Base-by-base conservation (phyloP, 2,329 filamentous ascomycete species). In the Claviceps quebecensis region DNA sequence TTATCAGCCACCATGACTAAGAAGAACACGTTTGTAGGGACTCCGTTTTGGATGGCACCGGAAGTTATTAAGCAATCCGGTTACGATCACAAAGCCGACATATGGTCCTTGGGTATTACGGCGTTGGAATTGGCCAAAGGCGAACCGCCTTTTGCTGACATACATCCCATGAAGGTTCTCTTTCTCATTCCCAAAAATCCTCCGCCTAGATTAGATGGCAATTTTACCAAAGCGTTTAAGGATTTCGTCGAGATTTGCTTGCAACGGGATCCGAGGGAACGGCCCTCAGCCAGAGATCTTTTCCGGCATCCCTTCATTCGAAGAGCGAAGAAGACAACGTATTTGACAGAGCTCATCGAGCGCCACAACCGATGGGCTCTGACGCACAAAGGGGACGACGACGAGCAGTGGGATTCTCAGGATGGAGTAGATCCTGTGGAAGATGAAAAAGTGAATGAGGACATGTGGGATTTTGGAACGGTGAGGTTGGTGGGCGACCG, bases 1-100 rank as follows among this genome's bases (percentile, higher is more conserved):
- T 77, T 97, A 22, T 94, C 91, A 9, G 91, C 91, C 6, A 98
- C 91, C 48, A 97, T 97, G 90, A 96, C 91, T 56, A 97, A 97
- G 76, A 97, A 97, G 72, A 97, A 97, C 65, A 97, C 91, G 0
- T 98, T 97, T 66, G 91, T 98, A 36, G 93, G 93, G 37, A 97
- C 91, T 0, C 91, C 93, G 1, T 98, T 97, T 66, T 98, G 93
- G 93, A 98, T 98, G 91, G 91, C 93, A 2, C 91, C 91, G 11
- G 91, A 98, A 69, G 91, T 97, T 51, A 98, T 98, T 67, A 95
- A 95, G 70, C 91, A 98, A 67, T 95, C 89, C 53, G 91, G 91
- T 47, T 96, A 97, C 71, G 91, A 96, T 67, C 88, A 95, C 71
- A 96, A 96, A 70, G 91, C 91, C 45, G 91, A 97, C 64, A 95